Percentiles rank a stretch among this genome's conserved stretches.
Evolutionary conservation across 345 rosid genomes (phyloP).

Genomic region (Syzygium aqueum): DNA sequence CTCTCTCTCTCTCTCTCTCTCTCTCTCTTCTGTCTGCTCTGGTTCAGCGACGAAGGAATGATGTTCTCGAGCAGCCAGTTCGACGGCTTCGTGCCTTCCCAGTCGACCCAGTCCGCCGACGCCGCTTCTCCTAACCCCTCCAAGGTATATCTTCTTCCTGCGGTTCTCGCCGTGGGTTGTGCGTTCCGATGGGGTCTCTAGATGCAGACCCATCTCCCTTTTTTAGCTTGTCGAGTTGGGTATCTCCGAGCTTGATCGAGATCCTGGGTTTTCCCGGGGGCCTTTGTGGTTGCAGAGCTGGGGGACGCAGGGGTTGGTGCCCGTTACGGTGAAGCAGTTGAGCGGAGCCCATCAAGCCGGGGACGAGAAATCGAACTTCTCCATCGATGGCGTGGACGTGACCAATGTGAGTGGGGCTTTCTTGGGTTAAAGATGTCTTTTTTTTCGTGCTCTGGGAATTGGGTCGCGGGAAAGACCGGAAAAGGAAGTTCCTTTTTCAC

Average conservation of each 20-base stretch:
- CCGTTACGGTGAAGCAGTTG: slow-evolving; percentile 80
- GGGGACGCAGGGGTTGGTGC: slow-evolving; percentile 57
- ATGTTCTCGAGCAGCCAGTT: slow-evolving; percentile 76
- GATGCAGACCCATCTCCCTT: background rate
- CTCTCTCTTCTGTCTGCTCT: background rate
- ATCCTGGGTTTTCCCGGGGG: background rate
- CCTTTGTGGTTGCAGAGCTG: slow-evolving; percentile 31
- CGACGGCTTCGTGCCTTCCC: slow-evolving; percentile 64
- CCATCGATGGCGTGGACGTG: slow-evolving; percentile 54
- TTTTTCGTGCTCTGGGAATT: background rate
- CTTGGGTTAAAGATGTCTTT: background rate
- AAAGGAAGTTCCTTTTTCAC: background rate
- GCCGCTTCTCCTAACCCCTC: slow-evolving; percentile 36
- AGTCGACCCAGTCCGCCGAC: slow-evolving; percentile 47
- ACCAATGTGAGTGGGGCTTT: slow-evolving; percentile 31
- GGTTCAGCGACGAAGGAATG: background rate
- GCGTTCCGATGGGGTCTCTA: background rate
- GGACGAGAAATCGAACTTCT: slow-evolving; percentile 64
- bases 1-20: background rate
- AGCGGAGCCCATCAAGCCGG: slow-evolving; percentile 67
- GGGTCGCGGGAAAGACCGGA: background rate
- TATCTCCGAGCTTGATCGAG: background rate
- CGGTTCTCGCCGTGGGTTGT: background rate
- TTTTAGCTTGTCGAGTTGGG: background rate
- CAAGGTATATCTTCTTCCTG: slow-evolving; percentile 21